Conservation (phyloP, 2,329 filamentous ascomycete species). For the Penicillium sp. region DNA sequence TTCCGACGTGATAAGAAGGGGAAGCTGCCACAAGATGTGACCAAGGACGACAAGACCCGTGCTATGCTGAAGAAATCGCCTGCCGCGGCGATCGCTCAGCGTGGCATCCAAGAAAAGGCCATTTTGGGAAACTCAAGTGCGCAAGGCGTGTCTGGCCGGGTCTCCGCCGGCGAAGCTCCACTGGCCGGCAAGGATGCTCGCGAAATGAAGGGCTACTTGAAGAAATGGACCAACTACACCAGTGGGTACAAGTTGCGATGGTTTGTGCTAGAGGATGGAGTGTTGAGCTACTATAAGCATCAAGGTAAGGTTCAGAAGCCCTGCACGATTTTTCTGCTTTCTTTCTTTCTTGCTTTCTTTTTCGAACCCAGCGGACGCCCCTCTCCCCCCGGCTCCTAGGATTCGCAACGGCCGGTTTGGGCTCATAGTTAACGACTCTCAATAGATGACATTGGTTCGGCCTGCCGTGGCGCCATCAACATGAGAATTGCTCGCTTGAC, state of each 20-base stretch:
- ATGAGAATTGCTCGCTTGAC: slow-evolving; percentile 93
- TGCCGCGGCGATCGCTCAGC: slow-evolving; percentile 86
- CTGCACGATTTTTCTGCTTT: too few species aligned
- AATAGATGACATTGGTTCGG: slow-evolving; percentile 81
- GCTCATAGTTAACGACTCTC: background rate
- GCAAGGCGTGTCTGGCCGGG: slow-evolving; percentile 49
- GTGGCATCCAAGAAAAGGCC: slow-evolving; percentile 94
- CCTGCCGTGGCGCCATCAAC: slow-evolving; percentile 95
- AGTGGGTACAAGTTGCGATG: slow-evolving; percentile 93
- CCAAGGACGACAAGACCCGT: slow-evolving; percentile 84
- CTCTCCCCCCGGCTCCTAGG: too few species aligned
- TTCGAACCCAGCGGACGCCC: too few species aligned
- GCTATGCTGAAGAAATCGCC: slow-evolving; percentile 90
- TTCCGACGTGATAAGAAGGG: slow-evolving; percentile 93
- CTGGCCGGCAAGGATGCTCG: slow-evolving; percentile 76
- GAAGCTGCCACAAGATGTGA: slow-evolving; percentile 91
- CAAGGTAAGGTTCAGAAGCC: slow-evolving; percentile 50
- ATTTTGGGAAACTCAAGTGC: slow-evolving; percentile 70
- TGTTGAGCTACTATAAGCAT: slow-evolving; percentile 98
- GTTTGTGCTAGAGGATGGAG: slow-evolving; percentile 97
- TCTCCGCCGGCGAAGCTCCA: slow-evolving; percentile 43
- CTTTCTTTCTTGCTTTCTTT: too few species aligned
- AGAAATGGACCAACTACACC: slow-evolving; percentile 99
- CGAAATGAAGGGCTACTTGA: slow-evolving; percentile 97
- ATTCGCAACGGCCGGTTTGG: too few species aligned